These are phyloP conservation scores for Beverwykella pulmonaria DNA, from an alignment of 495 filamentous ascomycete species.

Conservation along the genomic window DNA sequence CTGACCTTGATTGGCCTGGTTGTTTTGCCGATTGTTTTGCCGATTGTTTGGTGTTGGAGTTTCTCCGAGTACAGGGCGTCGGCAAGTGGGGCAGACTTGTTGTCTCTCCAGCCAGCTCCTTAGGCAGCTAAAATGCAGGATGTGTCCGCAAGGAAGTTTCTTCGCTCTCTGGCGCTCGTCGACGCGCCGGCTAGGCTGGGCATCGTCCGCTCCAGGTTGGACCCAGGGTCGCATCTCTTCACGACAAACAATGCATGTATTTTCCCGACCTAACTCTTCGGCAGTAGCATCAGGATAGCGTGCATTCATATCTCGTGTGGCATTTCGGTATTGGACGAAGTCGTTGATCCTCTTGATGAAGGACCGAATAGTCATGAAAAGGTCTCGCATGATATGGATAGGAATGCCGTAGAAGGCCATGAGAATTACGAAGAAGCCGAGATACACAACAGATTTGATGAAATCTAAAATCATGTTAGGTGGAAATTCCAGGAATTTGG, in stretches of 20 bases:
- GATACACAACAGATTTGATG: conserved; percentile 83
- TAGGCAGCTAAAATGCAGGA: conserved; percentile 90
- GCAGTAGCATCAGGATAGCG: conserved; percentile 88
- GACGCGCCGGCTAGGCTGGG: conserved; percentile 39
- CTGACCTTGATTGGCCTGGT: conserved; percentile 18
- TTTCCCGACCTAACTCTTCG: conserved; percentile 81
- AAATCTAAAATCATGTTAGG: conserved; percentile 64
- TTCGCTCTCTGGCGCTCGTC: conserved; percentile 88
- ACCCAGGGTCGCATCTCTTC: conserved; percentile 87
- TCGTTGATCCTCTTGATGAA: conserved; percentile 86
- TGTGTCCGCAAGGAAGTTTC: conserved; percentile 94
- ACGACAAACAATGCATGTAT: conserved; percentile 96
- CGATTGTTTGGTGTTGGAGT: conserved; percentile 12
- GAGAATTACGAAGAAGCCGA: conserved; percentile 89
- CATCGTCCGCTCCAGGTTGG: conserved; percentile 46
- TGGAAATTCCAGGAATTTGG: neutral
- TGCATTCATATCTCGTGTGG: conserved; percentile 86
- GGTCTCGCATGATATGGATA: conserved; percentile 93
- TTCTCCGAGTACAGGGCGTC: conserved; percentile 70
- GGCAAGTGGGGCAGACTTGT: conserved; percentile 94
- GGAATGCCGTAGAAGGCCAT: conserved; percentile 92
- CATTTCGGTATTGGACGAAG: conserved; percentile 84
- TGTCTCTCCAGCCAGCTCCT: conserved; percentile 98
- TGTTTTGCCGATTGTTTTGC: conserved; percentile 29
- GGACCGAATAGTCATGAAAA: conserved; percentile 88